Conservation (phyloP, 108 stramenopile species). For the Skeletonema grethae region DNA sequence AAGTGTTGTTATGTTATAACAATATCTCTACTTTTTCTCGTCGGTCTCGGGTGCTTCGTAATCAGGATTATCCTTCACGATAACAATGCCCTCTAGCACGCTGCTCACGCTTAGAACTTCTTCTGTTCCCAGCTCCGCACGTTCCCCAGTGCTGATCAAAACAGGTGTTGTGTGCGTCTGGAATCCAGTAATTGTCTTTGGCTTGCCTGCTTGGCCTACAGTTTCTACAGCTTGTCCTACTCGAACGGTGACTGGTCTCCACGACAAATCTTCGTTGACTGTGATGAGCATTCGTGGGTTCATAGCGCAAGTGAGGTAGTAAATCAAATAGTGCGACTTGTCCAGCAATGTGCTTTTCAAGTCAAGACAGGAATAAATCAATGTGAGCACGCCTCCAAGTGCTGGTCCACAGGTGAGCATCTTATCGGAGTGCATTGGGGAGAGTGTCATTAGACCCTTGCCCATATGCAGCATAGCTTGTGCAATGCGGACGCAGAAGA, state of each 20-base stretch:
- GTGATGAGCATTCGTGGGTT: slow-evolving; percentile 98
- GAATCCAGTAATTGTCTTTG: slow-evolving; percentile 99
- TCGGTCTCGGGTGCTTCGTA: slow-evolving; percentile 55
- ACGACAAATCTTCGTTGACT: slow-evolving; percentile 88
- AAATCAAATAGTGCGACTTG: slow-evolving; percentile 97
- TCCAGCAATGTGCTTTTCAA: slow-evolving; percentile 94
- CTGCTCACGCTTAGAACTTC: slow-evolving; percentile 88
- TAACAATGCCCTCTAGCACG: slow-evolving; percentile 96
- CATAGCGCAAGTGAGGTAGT: slow-evolving; percentile 95
- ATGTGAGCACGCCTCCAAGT: slow-evolving; percentile 91
- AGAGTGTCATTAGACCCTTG: slow-evolving; percentile 96
- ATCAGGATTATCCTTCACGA: slow-evolving; percentile 90
- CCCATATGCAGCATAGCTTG: slow-evolving; percentile 99
- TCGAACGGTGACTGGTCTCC: slow-evolving; percentile 93
- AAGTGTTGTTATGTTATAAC: slow-evolving; percentile 3
- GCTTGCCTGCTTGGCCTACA: slow-evolving; percentile 99
- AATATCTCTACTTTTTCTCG: slow-evolving; percentile 4
- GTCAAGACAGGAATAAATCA: slow-evolving; percentile 92
- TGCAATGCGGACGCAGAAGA: slow-evolving; percentile 98
- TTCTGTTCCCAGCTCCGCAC: slow-evolving; percentile 97
- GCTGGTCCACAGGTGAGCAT: slow-evolving; percentile 89
- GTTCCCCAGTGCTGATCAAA: slow-evolving; percentile 89
- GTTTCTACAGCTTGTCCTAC: slow-evolving; percentile 99
- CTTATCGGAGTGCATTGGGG: slow-evolving; percentile 97
- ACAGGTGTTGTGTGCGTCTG: slow-evolving; percentile 99